Percentiles rank a stretch among this genome's conserved stretches.
Evolutionary conservation across 1,139 yeast genomes (phyloP).

Genomic region (Sugiyamaella japonica): DNA sequence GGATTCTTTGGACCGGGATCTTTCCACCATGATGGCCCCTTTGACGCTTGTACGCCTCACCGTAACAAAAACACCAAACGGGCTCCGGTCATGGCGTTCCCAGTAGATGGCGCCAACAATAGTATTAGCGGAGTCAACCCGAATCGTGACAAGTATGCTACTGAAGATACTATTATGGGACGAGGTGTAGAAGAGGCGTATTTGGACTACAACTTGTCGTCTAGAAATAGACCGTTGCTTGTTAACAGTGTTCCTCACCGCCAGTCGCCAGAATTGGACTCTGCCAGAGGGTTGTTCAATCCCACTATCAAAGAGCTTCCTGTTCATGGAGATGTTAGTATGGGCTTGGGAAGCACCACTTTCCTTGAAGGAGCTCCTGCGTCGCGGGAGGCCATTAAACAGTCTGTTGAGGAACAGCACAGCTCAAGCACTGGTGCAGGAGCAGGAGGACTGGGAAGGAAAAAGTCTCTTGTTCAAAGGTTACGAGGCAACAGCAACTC

Average conservation of each 20-base stretch:
- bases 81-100: constrained; percentile 95
- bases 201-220: constrained; percentile 27
- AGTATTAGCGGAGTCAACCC: constrained; percentile 64
- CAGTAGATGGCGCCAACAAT: constrained; percentile 91
- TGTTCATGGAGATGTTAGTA: constrained; percentile 80
- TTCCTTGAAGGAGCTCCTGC: constrained; percentile 98
- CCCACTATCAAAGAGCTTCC: constrained; percentile 66
- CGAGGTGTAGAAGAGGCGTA: constrained; percentile 40
- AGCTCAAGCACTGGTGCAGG: constrained; percentile 27
- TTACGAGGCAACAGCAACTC: constrained; percentile 43
- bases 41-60: constrained; percentile 97
- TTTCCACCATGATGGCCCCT: constrained; percentile 98
- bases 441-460: constrained; percentile 42
- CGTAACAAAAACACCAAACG: constrained; percentile 72
- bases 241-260: background rate
- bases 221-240: constrained; percentile 6
- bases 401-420: constrained; percentile 38
- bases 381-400: constrained; percentile 51
- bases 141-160: constrained; percentile 42
- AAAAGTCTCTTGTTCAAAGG: constrained; percentile 74
- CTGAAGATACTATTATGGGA: constrained; percentile 41
- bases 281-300: constrained; percentile 35
- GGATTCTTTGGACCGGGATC: constrained; percentile 92
- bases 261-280: constrained; percentile 9
- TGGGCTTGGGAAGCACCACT: constrained; percentile 88